Base-by-base conservation (phyloP, 208 protist genomes). In the Crithidia sp. region DNA sequence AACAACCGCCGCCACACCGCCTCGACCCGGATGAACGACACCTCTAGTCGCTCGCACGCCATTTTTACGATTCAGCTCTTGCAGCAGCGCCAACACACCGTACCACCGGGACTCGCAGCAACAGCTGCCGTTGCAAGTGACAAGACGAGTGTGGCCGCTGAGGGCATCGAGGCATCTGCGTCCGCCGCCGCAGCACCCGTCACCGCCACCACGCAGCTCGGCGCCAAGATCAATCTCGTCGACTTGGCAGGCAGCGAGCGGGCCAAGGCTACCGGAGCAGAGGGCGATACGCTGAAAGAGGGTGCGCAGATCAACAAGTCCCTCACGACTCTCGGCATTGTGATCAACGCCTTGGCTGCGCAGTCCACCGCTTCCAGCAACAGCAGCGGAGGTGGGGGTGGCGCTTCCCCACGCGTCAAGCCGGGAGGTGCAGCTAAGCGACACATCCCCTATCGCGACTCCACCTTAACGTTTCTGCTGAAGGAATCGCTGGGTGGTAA, bases 1-100 rank as follows among this genome's bases (percentile, higher is more conserved):
- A 96, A 95, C 68, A 56, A 76, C 12, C 63, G 66, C 58, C 83
- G 95, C 0, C 89, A 93, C 78, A 93, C 91, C 7, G 97, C 94
- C 2, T 66, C 78, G 3, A 99, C 98, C 0, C 83, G 88, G 44
- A 98, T 99, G 95, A 99, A 99, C 76, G 90, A 98, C n/a, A 78
- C 81, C 41, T 98, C 91, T 17, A 97, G 89, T 60, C 87, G 98
- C 41, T 98, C 97, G 4, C 98, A 99, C 82, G 98, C 98, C 37
- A 98, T 99, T 57, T 99, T 99, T 75, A 70, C 90, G 4, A 81
- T 99, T 44, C 79, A 83, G 50, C 62, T 98, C 12, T 44, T 93
- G 13, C 88, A 94, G 65, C 82, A 83, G 53, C 69, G 75, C 17
- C 76, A 47, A 12, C 66, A 67, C 47, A 76, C 39, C 14, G 53